These are phyloP conservation scores for Warburgia ugandensis DNA, from an alignment of 164 flowering plant species.

Conservation along the genomic window DNA sequence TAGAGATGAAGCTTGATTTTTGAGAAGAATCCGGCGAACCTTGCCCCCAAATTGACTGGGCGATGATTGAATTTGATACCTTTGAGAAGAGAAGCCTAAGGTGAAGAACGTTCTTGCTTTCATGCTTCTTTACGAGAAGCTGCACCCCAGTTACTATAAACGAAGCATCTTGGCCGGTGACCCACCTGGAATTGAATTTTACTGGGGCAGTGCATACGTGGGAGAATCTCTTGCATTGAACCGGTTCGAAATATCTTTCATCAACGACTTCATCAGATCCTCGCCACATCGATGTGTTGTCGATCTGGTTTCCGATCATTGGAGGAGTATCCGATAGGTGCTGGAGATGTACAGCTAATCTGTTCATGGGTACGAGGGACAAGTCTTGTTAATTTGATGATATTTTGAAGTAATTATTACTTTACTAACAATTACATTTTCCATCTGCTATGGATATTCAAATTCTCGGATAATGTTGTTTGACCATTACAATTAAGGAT, in stretches of 20 bases:
- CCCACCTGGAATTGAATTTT: conserved; percentile 39
- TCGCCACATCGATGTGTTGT: conserved; percentile 23
- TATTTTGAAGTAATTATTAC: too few relatives aligned
- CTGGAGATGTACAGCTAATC: conserved; percentile 75
- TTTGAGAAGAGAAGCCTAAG: conserved; percentile 52
- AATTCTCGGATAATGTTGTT: too few relatives aligned
- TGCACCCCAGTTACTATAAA: conserved; percentile 79
- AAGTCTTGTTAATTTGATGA: too few relatives aligned
- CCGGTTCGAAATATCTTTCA: conserved; percentile 32
- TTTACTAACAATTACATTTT: too few relatives aligned
- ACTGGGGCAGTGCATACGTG: conserved; percentile 61
- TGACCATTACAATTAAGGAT: too few relatives aligned
- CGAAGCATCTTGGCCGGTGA: conserved; percentile 15
- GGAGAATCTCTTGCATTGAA: conserved; percentile 48
- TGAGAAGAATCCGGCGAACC: conserved; percentile 33
- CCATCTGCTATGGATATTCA: too few relatives aligned
- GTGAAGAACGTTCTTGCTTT: conserved; percentile 52
- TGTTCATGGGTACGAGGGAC: conserved; percentile 13
- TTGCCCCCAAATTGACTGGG: conserved; percentile 41
- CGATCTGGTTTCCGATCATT: conserved; percentile 35
- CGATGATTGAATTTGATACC: conserved; percentile 24
- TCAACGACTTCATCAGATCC: conserved; percentile 29
- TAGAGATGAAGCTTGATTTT: conserved; percentile 40
- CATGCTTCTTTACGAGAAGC: conserved; percentile 46
- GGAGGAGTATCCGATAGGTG: conserved; percentile 49